Base-by-base conservation (phyloP, 129 eudicot species). In the Cynara cardunculus region DNA sequence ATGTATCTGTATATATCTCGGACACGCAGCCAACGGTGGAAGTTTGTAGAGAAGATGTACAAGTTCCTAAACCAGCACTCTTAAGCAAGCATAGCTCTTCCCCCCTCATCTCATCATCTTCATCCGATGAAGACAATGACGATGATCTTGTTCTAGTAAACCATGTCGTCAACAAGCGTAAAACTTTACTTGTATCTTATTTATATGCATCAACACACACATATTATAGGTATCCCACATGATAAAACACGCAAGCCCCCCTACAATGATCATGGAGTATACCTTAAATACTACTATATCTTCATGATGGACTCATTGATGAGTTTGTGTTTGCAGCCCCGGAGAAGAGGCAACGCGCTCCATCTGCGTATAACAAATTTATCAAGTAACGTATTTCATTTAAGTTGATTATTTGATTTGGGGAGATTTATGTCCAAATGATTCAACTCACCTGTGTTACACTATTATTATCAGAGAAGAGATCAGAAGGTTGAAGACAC, bases 281-380 rank as follows among this genome's bases (percentile, higher is more conserved):
- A 34, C 39, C 39, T 34, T 9, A 34, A 34, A 34, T 34, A n/a
- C n/a, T n/a, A n/a, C n/a, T n/a, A n/a, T n/a, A 19, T 25, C 28
- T 19, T 16, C 41, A 21, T 4, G 26, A 37, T 39, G 71, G 41
- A 32, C 28, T 21, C 8, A 24, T 21, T 41, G 30, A 11, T 75
- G 46, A n/a, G 32, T 76, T 28, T 27, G 21, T 44, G 3, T 8
- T 74, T 73, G 71, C 93, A 94, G 98, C 98, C 19, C 98, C 98
- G 0, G 92, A 87, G 80, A 94, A 89, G 90, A 92, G 92, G 80
- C 93, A 85, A 73, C 90, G 98, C 26, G 94, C 94, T 32, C 97
- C 97, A 78, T 92, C 98, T 1, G 96, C 91, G 2, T 94, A 94
- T 75, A 94, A 94, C 78, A 59, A 76, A 41, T 94, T 94, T 89